These are phyloP conservation scores for Paramecium biaurelia DNA, from an alignment of 73 alveolate genomes.

Conservation along the genomic window DNA sequence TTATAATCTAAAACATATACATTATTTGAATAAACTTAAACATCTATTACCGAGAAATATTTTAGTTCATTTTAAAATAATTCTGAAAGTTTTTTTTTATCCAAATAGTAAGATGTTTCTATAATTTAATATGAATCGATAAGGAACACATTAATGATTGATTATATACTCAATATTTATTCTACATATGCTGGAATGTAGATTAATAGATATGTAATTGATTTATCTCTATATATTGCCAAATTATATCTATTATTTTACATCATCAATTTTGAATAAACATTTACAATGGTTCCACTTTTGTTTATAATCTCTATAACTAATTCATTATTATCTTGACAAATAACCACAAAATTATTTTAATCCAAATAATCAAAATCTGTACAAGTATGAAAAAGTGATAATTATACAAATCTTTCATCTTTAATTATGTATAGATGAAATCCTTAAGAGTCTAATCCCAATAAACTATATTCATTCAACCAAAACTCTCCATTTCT, in stretches of 20 bases:
- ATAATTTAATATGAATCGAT: background rate
- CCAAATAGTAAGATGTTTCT: background rate
- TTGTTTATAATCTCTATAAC: background rate
- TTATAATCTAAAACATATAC: background rate
- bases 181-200: background rate
- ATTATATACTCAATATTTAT: background rate
- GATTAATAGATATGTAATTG: background rate
- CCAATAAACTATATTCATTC: background rate
- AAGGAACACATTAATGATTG: background rate
- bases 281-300: background rate
- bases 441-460: background rate
- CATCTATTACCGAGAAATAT: background rate
- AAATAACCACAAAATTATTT: background rate
- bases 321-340: background rate
- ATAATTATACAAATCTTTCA: background rate
- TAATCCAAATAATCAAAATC: slow-evolving; percentile 3
- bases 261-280: background rate
- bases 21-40: background rate
- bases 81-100: background rate
- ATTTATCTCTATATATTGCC: background rate
- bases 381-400: background rate
- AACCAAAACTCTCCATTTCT: background rate
- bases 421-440: background rate
- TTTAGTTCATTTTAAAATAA: background rate
- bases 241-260: background rate